Evolutionary conservation across 768 basidiomycete species (phyloP).

Genomic region (Lenzites betulinus): DNA sequence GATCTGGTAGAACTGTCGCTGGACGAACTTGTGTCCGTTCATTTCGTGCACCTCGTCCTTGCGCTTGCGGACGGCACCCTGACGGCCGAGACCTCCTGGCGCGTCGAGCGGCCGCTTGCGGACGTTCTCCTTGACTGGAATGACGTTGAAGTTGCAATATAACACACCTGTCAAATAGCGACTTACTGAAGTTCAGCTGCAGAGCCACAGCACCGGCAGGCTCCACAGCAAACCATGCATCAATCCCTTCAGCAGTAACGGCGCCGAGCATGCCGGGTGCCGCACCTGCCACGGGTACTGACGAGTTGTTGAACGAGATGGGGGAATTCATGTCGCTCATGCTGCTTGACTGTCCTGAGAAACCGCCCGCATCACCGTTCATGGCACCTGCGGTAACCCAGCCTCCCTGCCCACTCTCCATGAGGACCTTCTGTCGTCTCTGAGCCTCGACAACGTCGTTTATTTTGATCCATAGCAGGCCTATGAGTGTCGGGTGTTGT

Average conservation of each 20-base stretch:
- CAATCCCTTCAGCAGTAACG: constrained; percentile 70
- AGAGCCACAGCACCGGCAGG: constrained; percentile 93
- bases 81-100: constrained; percentile 90
- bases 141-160: constrained; percentile 14
- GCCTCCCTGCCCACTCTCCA: constrained; percentile 83
- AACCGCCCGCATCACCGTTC: constrained; percentile 58
- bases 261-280: constrained; percentile 17
- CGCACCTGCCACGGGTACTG: constrained; percentile 17
- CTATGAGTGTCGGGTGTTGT: constrained; percentile 82
- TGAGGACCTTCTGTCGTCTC: constrained; percentile 86
- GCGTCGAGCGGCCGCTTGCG: constrained; percentile 94
- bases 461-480: constrained; percentile 92
- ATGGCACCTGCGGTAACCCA: constrained; percentile 97
- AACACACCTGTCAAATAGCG: not conserved
- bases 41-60: constrained; percentile 99
- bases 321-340: constrained; percentile 48
- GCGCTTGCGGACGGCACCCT: constrained; percentile 96
- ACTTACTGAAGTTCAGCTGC: constrained; percentile 89
- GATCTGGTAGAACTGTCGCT: constrained; percentile 96
- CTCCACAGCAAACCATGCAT: constrained; percentile 97
- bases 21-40: constrained; percentile 99
- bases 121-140: constrained; percentile 93
- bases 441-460: constrained; percentile 93
- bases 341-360: constrained; percentile 51
- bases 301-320: constrained; percentile 35